Evolutionary conservation across 352 stramenopile genomes (phyloP).

Genomic region (Globisporangium cylindrosporum): DNA sequence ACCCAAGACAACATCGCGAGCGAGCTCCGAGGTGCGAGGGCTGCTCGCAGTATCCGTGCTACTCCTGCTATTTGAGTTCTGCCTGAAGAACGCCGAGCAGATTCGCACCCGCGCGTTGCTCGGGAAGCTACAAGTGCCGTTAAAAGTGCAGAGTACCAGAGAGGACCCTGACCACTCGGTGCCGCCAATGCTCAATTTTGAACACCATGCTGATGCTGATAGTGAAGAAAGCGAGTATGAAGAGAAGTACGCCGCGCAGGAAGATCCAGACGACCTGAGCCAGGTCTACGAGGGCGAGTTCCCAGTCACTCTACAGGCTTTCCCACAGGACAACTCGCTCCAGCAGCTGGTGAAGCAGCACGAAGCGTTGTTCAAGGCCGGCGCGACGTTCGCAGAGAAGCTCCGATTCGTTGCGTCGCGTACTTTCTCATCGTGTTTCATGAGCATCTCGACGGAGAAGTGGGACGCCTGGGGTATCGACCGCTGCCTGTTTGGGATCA

Average conservation of each 20-base stretch:
- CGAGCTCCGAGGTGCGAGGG: constrained; percentile 29
- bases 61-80: constrained; percentile 33
- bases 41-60: constrained; percentile 45
- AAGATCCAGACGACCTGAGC: constrained; percentile 62
- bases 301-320: background rate
- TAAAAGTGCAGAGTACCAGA: background rate
- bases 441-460: constrained; percentile 37
- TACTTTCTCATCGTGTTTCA: constrained; percentile 55
- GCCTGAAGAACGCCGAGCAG: constrained; percentile 21
- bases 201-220: background rate
- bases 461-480: constrained; percentile 50
- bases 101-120: constrained; percentile 26
- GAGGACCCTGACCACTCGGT: background rate
- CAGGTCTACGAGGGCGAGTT: constrained; percentile 51
- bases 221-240: constrained; percentile 18
- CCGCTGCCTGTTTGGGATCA: constrained; percentile 31
- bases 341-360: background rate
- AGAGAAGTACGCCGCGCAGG: constrained; percentile 42
- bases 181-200: background rate
- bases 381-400: constrained; percentile 20
- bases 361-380: background rate
- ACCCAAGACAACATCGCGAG: background rate
- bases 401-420: constrained; percentile 32
- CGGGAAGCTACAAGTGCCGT: constrained; percentile 7
- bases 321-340: background rate